A percentile compares a stretch with the other conserved stretches of the same genome.
Evolutionary conservation across 441 rosid species (phyloP).

Genomic region (Brassica hybrid): DNA sequence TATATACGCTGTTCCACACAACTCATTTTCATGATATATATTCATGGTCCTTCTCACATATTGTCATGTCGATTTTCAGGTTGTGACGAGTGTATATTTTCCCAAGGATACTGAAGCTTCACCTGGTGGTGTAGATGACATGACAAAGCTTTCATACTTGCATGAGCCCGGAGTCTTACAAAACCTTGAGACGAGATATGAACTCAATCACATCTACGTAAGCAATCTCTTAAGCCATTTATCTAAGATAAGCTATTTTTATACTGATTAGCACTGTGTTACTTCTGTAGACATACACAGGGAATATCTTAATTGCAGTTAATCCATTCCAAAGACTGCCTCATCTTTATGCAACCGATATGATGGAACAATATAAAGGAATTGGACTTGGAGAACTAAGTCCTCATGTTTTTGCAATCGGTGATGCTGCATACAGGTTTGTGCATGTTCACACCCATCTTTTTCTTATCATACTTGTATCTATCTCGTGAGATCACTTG

Average conservation of each 20-base stretch:
- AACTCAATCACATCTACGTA: constrained; percentile 77
- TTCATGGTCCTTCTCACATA: constrained; percentile 11
- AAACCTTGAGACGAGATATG: constrained; percentile 69
- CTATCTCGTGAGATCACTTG: not conserved
- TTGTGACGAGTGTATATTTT: constrained; percentile 55
- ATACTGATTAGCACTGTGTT: constrained; percentile 34
- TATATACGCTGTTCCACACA: not conserved
- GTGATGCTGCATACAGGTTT: constrained; percentile 90
- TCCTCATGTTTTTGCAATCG: constrained; percentile 88
- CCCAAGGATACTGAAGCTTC: constrained; percentile 77
- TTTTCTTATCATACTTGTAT: not conserved
- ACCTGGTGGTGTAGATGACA: constrained; percentile 79
- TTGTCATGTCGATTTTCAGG: constrained; percentile 54
- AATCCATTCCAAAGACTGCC: constrained; percentile 85
- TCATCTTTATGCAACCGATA: constrained; percentile 75
- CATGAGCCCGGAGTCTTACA: constrained; percentile 82
- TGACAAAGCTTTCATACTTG: constrained; percentile 81
- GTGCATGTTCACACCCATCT: constrained; percentile 25
- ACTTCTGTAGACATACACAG: constrained; percentile 68
- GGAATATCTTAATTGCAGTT: constrained; percentile 75
- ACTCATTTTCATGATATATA: constrained; percentile 24
- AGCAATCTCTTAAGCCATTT: constrained; percentile 34
- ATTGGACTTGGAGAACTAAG: constrained; percentile 70
- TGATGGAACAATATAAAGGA: constrained; percentile 82
- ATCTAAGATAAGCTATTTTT: not conserved